Conservation (phyloP, 2,329 filamentous ascomycete species). For the Graphiopsis chlorocephala region DNA sequence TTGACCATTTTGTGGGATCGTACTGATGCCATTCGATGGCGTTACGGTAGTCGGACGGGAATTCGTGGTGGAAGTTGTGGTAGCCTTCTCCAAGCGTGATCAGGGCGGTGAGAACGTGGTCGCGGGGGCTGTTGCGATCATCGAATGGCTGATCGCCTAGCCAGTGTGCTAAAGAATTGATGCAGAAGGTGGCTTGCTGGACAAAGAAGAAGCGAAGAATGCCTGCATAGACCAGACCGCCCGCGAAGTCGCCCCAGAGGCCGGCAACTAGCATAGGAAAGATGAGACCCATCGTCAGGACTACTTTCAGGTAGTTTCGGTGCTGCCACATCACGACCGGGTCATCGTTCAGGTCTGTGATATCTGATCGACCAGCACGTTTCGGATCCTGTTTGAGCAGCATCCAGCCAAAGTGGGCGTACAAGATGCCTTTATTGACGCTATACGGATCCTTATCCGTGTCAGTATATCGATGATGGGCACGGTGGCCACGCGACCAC, state of each 20-base stretch:
- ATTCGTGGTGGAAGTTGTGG: slow-evolving; percentile 91
- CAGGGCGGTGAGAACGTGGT: slow-evolving; percentile 77
- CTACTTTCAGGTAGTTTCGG: slow-evolving; percentile 73
- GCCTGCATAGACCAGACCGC: slow-evolving; percentile 76
- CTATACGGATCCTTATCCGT: slow-evolving; percentile 86
- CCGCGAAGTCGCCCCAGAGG: slow-evolving; percentile 73
- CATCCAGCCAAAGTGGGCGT: slow-evolving; percentile 83
- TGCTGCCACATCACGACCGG: slow-evolving; percentile 80
- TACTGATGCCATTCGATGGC: slow-evolving; percentile 85
- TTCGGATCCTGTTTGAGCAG: slow-evolving; percentile 85
- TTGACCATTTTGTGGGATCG: slow-evolving; percentile 82
- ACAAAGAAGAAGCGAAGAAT: slow-evolving; percentile 81
- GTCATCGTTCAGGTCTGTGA: slow-evolving; percentile 79
- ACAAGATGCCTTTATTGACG: slow-evolving; percentile 76
- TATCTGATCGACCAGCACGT: slow-evolving; percentile 77
- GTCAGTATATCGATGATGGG: slow-evolving; percentile 83
- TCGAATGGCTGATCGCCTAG: slow-evolving; percentile 85
- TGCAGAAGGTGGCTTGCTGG: slow-evolving; percentile 84
- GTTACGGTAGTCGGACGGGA: slow-evolving; percentile 84
- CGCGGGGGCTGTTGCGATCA: slow-evolving; percentile 81
- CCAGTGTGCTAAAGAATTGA: slow-evolving; percentile 84
- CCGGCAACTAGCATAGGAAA: slow-evolving; percentile 72
- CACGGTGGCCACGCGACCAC: slow-evolving; percentile 80
- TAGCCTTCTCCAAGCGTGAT: slow-evolving; percentile 81
- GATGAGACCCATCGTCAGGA: slow-evolving; percentile 68